Evolutionary conservation across 345 rosid species (phyloP).

Genomic region (Eucalyptus cladocalyx): DNA sequence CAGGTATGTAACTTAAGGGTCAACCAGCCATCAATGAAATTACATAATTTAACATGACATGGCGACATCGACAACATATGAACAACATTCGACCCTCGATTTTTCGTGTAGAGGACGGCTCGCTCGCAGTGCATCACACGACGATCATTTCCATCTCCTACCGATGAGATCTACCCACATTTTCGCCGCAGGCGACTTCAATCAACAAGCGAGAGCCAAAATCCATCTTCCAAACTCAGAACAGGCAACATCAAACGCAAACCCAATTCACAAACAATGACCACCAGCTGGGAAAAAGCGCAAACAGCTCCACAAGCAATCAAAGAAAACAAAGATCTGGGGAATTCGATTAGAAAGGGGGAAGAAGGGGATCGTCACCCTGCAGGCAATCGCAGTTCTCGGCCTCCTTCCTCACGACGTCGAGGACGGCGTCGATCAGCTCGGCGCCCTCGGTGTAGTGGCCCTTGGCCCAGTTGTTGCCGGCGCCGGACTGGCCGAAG

Average conservation of each 20-base stretch:
- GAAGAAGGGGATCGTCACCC: background rate
- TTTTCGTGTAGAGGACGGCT: background rate
- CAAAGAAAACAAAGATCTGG: background rate
- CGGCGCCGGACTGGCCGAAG: constrained; percentile 5
- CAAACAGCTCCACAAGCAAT: background rate
- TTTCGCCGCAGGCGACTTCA: background rate
- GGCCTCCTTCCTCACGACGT: constrained; percentile 1
- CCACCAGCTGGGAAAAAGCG: background rate
- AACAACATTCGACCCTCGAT: background rate
- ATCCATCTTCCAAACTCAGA: background rate
- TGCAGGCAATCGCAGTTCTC: constrained; percentile 4
- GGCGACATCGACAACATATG: accelerated
- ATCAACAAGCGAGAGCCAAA: background rate
- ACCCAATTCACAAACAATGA: background rate
- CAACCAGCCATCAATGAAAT: background rate
- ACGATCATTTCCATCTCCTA: background rate
- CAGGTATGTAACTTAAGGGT: background rate
- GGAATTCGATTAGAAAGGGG: background rate
- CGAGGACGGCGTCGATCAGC: constrained; percentile 1
- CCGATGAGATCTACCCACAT: background rate
- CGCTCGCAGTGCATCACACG: background rate
- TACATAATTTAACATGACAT: background rate
- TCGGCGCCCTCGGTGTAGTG: constrained; percentile 6
- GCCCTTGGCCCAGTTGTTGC: constrained; percentile 2
- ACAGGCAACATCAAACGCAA: background rate